These are phyloP conservation scores for Chlorella sorokiniana DNA, from an alignment of 139 green algal genomes.

Conservation along the genomic window DNA sequence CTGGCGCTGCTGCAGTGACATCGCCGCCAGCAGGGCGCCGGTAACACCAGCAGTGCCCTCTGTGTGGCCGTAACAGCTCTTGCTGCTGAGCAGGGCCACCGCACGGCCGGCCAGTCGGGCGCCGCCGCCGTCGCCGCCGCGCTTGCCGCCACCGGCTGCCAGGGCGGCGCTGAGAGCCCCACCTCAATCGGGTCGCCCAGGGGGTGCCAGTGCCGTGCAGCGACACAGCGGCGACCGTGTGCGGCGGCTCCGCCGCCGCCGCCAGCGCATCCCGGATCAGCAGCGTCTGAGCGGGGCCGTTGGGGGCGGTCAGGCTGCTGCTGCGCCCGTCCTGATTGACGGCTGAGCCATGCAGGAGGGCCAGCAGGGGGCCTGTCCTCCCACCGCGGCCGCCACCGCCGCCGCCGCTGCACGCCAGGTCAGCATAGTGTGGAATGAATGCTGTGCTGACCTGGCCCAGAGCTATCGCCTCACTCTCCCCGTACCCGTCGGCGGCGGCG, in stretches of 20 bases:
- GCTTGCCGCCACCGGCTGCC: neutral
- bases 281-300: constrained; percentile 72
- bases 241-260: neutral
- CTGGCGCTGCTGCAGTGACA: constrained; percentile 3
- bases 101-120: neutral
- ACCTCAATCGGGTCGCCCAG: constrained; percentile 61
- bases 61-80: constrained; percentile 63
- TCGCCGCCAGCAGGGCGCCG: constrained; percentile 62
- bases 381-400: neutral
- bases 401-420: neutral
- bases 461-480: constrained; percentile 51
- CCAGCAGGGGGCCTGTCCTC: constrained; percentile 24
- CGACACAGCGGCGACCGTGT: constrained; percentile 7
- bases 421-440: no score
- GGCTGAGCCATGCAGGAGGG: constrained; percentile 57
- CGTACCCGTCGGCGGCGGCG: constrained; percentile 65
- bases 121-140: no score
- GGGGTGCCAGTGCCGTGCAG: constrained; percentile 47
- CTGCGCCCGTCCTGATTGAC: constrained; percentile 92
- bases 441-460: neutral
- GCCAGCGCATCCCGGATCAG: constrained; percentile 60
- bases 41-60: constrained; percentile 66
- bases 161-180: constrained; percentile 13
- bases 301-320: constrained; percentile 81
- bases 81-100: constrained; percentile 37